Base-by-base conservation (phyloP, 73 alveolate genomes). In the Uronychia setigera region DNA sequence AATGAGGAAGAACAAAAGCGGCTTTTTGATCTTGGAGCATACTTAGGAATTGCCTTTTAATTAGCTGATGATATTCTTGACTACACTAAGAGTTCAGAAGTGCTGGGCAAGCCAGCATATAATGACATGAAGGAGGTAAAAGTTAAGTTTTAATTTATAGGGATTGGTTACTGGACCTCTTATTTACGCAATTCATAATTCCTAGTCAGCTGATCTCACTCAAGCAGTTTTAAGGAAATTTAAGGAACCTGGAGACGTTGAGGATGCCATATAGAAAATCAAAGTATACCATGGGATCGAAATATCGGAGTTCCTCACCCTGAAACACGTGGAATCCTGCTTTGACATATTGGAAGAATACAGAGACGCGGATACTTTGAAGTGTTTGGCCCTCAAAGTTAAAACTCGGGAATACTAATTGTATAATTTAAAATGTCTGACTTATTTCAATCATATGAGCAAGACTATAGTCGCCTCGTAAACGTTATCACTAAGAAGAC, bases 91-190 rank as follows among this genome's bases (percentile, higher is more conserved):
- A 75, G 74, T 74, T 78, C 92, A 13, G 88, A 74, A 57, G 84
- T 75, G 27, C 77, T 90, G 0, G 95, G 92, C 14, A 90, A 90
- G 59, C 95, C 95, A 26, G 92, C 95, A 1, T 80, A 35, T 59
- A 90, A 90, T 74, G 95, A 90, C 74, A 0, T 90, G 25, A 79
- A 77, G 33, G 91, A 89, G 84, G 90, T 83, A 83, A 60, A 31
- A 75, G 14, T 26, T 46, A 9, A 80, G n/a, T n/a, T n/a, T n/a
- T 1, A 30, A 58, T 1, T 19, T 31, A 32, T 27, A 76, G 82
- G 95, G 95, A 33, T 60, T 90, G 0, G 76, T 82, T 0, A 90
- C 95, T n/a, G 95, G 87, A 0, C 95, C 95, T 29, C 32, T 85
- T 32, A 32, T 85, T 26, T 90, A 86, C 77, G 82, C 95, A 28